phyloP scores from a whole-genome alignment of 495 filamentous ascomycete species.

The Ramalina intermedia region DNA sequence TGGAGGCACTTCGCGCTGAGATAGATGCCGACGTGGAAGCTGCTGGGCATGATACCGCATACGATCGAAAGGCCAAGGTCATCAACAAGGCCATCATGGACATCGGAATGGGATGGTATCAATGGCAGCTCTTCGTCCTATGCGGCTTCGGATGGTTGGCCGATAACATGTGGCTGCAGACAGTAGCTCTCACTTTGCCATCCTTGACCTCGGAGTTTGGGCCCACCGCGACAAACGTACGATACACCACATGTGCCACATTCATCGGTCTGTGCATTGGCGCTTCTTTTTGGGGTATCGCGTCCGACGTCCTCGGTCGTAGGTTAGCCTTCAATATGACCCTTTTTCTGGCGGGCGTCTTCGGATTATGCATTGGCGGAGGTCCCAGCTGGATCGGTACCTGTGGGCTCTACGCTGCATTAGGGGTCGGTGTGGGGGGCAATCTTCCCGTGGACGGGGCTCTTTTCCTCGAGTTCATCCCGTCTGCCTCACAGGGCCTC shows the following conservation, averaged over 20 bases:
- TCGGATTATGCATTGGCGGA: conserved; percentile 39
- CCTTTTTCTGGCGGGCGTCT: conserved; percentile 38
- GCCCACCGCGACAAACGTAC: conserved; percentile 30
- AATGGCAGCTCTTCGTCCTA: conserved; percentile 70
- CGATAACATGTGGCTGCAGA: conserved; percentile 31
- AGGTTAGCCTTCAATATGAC: conserved; percentile 46
- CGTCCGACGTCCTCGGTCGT: conserved; percentile 42
- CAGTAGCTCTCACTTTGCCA: conserved; percentile 40
- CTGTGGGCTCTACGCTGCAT: conserved; percentile 32
- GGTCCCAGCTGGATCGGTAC: conserved; percentile 37
- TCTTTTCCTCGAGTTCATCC: conserved; percentile 46
- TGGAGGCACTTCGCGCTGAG: conserved; percentile 34
- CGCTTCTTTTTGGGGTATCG: conserved; percentile 45
- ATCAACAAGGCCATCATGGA: conserved; percentile 51
- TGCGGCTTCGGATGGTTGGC: conserved; percentile 69
- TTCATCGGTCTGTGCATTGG: conserved; percentile 44
- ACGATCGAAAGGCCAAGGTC: conserved; percentile 43
- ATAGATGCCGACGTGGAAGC: conserved; percentile 31
- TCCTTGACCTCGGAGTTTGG: conserved; percentile 37
- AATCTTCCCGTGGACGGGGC: conserved; percentile 36
- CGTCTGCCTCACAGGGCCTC: conserved; percentile 35
- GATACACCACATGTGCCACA: conserved; percentile 40
- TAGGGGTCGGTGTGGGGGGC: conserved; percentile 46
- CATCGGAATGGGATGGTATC: conserved; percentile 77
- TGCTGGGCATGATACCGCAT: conserved; percentile 32